Evolutionary conservation across 495 filamentous ascomycete species (phyloP), one percentile per base, ranked within the genome.

Genomic region (Neurospora sp.): DNA sequence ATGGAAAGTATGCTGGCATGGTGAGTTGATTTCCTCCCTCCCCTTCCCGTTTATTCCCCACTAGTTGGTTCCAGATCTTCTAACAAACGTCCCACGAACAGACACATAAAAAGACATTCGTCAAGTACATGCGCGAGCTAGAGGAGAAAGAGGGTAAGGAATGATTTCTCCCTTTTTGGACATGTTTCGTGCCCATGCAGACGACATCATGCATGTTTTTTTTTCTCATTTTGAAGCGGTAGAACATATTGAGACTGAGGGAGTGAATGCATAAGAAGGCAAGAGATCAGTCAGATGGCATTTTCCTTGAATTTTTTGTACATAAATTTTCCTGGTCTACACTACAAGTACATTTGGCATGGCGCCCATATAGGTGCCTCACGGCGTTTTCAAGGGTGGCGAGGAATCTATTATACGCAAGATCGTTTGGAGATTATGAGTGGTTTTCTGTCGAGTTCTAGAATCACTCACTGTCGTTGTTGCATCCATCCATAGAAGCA

Each of bases 51-150:
- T 71, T 73, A 69, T 48, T 23, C 14, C 59, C 66, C 23, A 16
- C 8, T 35, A 20, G 8, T 41, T 40, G 5, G 1, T 20, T 39
- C 2, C 3, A 2, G 48, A 18, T 37, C 42, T 73, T 70, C 80
- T 85, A 76, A 82, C 69, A 59, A 74, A 62, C 40, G n/a, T 10
- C 12, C 20, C 20, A 23, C 16, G 14, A 20, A 41, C 72, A 90
- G 88, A 87, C 90, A 35, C 96, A 99, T 82, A 99, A 98, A 84
- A 99, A 99, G 84, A 89, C 90, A 27, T 99, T 99, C 84, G 95
- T 97, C 71, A 96, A 94, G 82, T 97, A 94, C 80, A 90, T 97
- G 82, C 93, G 93, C 74, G 89, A 94, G 77, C 80, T 93, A 42
- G 92, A 94, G 77, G 88, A 89, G 75, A 86, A 87, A 77, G 84